Evolutionary conservation across 129 eudicot genomes (phyloP), one percentile per base, ranked within the genome.

Genomic region (Flaveria trinervia): DNA sequence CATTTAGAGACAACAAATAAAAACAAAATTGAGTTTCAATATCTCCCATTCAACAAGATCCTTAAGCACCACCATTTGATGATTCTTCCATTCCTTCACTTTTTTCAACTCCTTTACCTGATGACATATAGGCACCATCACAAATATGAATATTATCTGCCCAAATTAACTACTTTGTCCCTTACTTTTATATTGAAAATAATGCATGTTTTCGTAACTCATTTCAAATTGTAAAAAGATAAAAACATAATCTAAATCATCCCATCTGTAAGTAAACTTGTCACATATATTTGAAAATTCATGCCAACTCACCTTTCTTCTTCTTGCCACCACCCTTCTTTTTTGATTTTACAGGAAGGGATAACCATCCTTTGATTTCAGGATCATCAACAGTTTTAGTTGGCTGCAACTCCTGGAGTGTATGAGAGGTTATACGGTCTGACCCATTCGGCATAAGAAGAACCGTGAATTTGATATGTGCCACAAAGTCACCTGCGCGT

Each of bases 261-360:
- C 20, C 22, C n/a, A 49, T 52, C 5, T 16, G 20, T 0, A 52
- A 52, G 20, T 20, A 56, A 56, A 56, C 8, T 4, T 13, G n/a
- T 6, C 17, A 14, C 55, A 15, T 14, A 3, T 11, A 45, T 45
- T 45, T 50, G 7, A 50, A 14, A 11, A 50, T 14, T 12, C 55
- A 52, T 3, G 1, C 25, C 9, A 26, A 62, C 68, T 62, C 68
- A 62, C 68, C 68, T 62, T 62, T 64, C 97, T 93, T 93, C 85
- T 93, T 93, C 88, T 93, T 93, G 48, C 98, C 98, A 69, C 98
- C 97, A 68, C 97, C 98, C 62, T 93, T 93, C 92, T 93, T 93
- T 85, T 93, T 93, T 23, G 96, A 81, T 86, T 93, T 93, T 5
- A 83, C 86, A 50, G 88, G 83, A 78, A 93, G 65, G 14, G 98